phyloP scores from a whole-genome alignment of 2,329 filamentous ascomycete genomes.

The Chrysoporthe puriensis region DNA sequence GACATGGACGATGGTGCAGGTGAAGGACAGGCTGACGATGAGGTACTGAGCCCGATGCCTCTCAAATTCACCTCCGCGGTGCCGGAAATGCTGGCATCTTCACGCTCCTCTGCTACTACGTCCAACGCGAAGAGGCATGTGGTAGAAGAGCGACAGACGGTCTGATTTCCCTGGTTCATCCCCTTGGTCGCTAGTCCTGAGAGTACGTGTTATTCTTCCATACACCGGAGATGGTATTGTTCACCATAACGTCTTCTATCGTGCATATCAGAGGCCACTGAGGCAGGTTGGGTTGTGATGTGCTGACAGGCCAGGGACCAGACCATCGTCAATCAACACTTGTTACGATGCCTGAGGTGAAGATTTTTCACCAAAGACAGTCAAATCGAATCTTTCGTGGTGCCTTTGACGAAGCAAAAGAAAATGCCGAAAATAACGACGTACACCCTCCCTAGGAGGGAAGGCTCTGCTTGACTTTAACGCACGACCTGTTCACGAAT shows the following conservation, averaged over 20 bases:
- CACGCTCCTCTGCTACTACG: neutral
- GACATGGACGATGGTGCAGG: neutral
- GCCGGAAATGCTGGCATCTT: neutral
- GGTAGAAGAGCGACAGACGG: neutral
- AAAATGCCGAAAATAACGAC: too few relatives aligned
- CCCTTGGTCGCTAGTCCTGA: neutral
- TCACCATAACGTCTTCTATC: neutral
- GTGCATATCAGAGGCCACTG: too few relatives aligned
- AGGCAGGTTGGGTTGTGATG: too few relatives aligned
- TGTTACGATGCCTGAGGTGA: too few relatives aligned
- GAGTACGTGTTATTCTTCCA: neutral
- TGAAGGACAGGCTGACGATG: neutral
- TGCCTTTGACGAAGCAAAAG: too few relatives aligned
- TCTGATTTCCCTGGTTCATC: neutral
- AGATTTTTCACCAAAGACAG: too few relatives aligned
- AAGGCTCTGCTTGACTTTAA: too few relatives aligned
- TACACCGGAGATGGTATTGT: neutral
- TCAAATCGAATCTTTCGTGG: too few relatives aligned
- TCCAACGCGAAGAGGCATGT: neutral
- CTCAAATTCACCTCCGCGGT: neutral
- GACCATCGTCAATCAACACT: too few relatives aligned
- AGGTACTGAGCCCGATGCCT: conserved; percentile 11
- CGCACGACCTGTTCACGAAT: too few relatives aligned
- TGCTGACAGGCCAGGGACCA: too few relatives aligned
- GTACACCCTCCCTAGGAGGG: too few relatives aligned